These are phyloP conservation scores for Kluyveromyces lactis DNA, from an alignment of 805 yeast species.

Conservation along the genomic window DNA sequence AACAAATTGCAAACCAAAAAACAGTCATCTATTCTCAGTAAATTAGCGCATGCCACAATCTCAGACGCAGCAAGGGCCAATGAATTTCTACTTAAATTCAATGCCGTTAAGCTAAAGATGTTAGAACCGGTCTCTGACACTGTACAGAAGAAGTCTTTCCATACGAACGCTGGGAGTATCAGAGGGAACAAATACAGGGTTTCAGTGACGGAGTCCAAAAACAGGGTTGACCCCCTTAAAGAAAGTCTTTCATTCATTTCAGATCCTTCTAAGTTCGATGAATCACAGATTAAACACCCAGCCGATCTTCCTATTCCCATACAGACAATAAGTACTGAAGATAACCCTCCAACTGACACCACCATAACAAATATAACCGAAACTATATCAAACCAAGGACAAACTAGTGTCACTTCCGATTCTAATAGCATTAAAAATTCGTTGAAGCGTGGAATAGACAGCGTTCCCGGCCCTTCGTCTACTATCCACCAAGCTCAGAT, in stretches of 20 bases:
- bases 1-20: conserved; percentile 19
- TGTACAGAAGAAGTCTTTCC: not conserved
- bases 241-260: conserved; percentile 1
- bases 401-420: not conserved
- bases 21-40: conserved; percentile 21
- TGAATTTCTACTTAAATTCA: conserved; percentile 8
- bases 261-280: conserved; percentile 16
- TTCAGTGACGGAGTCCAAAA: not conserved
- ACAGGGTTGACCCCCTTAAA: not conserved
- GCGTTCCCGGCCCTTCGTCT: not conserved
- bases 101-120: conserved; percentile 7
- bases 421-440: too few species aligned
- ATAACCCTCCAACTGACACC: not conserved
- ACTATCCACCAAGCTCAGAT: conserved; percentile 3
- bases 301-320: conserved; percentile 19
- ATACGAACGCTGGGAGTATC: not conserved
- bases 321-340: conserved; percentile 2
- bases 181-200: not conserved
- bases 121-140: conserved; percentile 4
- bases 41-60: conserved; percentile 10
- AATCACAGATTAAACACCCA: conserved; percentile 17
- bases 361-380: not conserved
- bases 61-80: conserved; percentile 17
- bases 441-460: not conserved
- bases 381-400: not conserved